These are phyloP conservation scores for Tanacetum coccineum DNA, from an alignment of 129 eudicot genomes.

Conservation along the genomic window DNA sequence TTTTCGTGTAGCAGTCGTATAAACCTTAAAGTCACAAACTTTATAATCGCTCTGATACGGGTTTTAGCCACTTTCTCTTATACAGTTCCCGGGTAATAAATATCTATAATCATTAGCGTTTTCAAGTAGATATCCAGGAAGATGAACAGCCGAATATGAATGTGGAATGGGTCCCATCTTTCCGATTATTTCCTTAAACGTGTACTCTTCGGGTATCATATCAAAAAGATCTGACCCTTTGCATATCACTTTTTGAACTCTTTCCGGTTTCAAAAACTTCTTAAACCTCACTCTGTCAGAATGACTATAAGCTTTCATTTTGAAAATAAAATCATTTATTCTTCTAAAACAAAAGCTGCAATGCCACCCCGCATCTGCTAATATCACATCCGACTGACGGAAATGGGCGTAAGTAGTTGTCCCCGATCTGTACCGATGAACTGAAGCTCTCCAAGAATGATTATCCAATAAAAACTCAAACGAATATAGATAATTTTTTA, in stretches of 20 bases:
- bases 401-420: constrained; percentile 78
- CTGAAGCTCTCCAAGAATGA: constrained; percentile 85
- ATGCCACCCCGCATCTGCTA: constrained; percentile 97
- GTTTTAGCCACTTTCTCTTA: constrained; percentile 66
- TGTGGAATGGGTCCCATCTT: constrained; percentile 90
- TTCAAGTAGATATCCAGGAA: constrained; percentile 66
- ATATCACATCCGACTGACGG: constrained; percentile 70
- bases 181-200: constrained; percentile 75
- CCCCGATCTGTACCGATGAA: constrained; percentile 64
- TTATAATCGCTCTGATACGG: background rate
- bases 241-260: constrained; percentile 73
- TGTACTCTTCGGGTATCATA: constrained; percentile 90
- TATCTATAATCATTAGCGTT: constrained; percentile 59
- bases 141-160: constrained; percentile 91
- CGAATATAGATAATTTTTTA: constrained; percentile 72
- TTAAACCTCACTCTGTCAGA: constrained; percentile 69
- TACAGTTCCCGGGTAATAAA: constrained; percentile 82
- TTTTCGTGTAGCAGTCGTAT: constrained; percentile 8
- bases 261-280: constrained; percentile 64
- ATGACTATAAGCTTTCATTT: constrained; percentile 95
- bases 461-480: constrained; percentile 80
- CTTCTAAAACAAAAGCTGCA: constrained; percentile 85
- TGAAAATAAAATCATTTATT: constrained; percentile 69
- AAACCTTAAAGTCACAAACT: constrained; percentile 13
- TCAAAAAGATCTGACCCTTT: constrained; percentile 82